Conservation (phyloP, 495 filamentous ascomycete genomes). For the Penicillium waksmanii region DNA sequence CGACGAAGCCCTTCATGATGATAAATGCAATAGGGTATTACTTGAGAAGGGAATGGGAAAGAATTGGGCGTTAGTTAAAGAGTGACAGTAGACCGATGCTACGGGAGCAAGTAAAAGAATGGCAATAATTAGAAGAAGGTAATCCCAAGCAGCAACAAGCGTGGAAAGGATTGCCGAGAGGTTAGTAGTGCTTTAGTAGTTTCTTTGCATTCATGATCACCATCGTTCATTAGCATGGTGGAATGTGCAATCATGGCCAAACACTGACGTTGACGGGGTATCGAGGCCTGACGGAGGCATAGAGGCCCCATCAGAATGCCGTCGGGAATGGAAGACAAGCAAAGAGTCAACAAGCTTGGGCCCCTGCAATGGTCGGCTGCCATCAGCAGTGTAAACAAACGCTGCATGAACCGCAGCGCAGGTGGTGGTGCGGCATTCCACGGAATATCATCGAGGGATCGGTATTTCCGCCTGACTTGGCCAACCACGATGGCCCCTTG, state of each 20-base stretch:
- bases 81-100: conserved; percentile 31
- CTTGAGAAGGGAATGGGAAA: conserved; percentile 15
- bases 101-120: conserved; percentile 28
- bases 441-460: conserved; percentile 11
- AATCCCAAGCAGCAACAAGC: conserved; percentile 8
- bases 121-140: conserved; percentile 20
- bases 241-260: conserved; percentile 24
- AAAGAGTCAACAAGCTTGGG: background rate
- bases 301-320: conserved; percentile 27
- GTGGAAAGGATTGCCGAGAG: conserved; percentile 7
- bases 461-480: conserved; percentile 23
- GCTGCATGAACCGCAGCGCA: conserved; percentile 4
- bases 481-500: conserved; percentile 19
- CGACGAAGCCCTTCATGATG: conserved; percentile 47
- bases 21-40: conserved; percentile 18
- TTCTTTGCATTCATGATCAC: conserved; percentile 26
- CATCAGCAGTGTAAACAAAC: conserved; percentile 19
- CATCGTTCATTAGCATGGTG: conserved; percentile 6
- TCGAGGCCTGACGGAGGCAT: conserved; percentile 4
- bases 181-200: conserved; percentile 33
- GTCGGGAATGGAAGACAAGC: conserved; percentile 26
- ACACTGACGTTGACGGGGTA: conserved; percentile 1
- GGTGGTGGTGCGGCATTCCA: conserved; percentile 28
- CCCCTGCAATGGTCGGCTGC: background rate
- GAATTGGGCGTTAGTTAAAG: conserved; percentile 22